These are phyloP conservation scores for Penicillium egyptiacum DNA, from an alignment of 495 filamentous ascomycete genomes.

Conservation along the genomic window DNA sequence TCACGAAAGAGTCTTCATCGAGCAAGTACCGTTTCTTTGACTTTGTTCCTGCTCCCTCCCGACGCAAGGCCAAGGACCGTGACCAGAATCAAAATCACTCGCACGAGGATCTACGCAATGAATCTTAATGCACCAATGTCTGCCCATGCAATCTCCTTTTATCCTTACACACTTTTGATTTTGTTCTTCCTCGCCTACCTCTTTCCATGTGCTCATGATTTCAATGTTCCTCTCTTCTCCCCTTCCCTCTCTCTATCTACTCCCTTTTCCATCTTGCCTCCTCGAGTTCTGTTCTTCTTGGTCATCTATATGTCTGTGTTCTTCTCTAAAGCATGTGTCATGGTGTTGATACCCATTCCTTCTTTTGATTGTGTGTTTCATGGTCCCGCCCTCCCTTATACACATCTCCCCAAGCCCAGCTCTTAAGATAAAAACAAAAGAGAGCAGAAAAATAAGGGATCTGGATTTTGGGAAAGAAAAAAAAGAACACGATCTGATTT, in stretches of 20 bases:
- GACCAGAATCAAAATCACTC: conserved; percentile 42
- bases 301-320: conserved; percentile 26
- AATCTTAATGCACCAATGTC: conserved; percentile 26
- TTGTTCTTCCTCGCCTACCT: conserved; percentile 11
- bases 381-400: conserved; percentile 8
- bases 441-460: conserved; percentile 4
- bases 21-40: conserved; percentile 52
- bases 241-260: conserved; percentile 18
- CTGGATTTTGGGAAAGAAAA: background rate
- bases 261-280: conserved; percentile 10
- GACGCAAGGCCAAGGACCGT: conserved; percentile 48
- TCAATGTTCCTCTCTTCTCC: conserved; percentile 34
- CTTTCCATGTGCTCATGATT: conserved; percentile 40
- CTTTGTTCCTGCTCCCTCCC: conserved; percentile 44
- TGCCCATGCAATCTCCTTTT: conserved; percentile 8
- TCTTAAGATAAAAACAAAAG: conserved; percentile 4
- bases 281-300: conserved; percentile 13
- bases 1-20: conserved; percentile 45
- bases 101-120: conserved; percentile 42
- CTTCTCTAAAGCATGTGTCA: conserved; percentile 43
- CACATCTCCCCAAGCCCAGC: conserved; percentile 3
- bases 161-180: conserved; percentile 10
- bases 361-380: conserved; percentile 22
- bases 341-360: conserved; percentile 52
- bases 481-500: conserved; percentile 11